A percentile compares a stretch with the other conserved stretches of the same genome.
These are phyloP conservation scores for Backusella macrospora DNA, from an alignment of 192 early-diverging fungal species.

Conservation along the genomic window DNA sequence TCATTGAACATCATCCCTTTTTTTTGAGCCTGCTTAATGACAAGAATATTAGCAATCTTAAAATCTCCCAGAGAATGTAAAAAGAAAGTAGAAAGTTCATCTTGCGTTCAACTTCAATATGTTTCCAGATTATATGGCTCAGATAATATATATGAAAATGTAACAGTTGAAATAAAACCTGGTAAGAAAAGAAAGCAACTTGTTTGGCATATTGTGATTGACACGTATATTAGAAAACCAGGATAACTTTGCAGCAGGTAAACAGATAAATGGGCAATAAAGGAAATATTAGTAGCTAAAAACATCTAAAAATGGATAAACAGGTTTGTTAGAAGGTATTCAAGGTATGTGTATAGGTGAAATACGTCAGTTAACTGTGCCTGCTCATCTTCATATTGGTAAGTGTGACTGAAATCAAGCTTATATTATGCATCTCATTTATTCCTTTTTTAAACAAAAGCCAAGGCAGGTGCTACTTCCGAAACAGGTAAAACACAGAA, in stretches of 20 bases:
- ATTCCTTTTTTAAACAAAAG: background rate
- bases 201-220: background rate
- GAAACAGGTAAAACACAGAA: conserved; percentile 5
- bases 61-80: background rate
- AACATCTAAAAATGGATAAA: too few species aligned
- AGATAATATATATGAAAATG: background rate
- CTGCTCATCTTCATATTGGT: conserved; percentile 17
- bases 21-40: background rate
- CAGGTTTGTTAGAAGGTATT: conserved; percentile 32
- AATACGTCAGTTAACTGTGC: conserved; percentile 26
- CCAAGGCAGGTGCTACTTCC: background rate
- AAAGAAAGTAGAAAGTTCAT: conserved; percentile 8
- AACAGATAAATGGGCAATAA: background rate
- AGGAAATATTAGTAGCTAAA: too few species aligned
- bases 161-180: background rate
- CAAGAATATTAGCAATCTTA: background rate
- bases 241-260: background rate
- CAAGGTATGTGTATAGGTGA: conserved; percentile 34
- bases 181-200: background rate
- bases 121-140: background rate
- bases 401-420: background rate
- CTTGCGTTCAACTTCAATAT: background rate
- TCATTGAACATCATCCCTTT: background rate
- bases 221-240: background rate
- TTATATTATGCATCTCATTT: background rate